Percentiles rank a stretch among this genome's conserved stretches.
phyloP scores from a whole-genome alignment of 805 yeast genomes.

The Sungouiozyma ichnusensis region DNA sequence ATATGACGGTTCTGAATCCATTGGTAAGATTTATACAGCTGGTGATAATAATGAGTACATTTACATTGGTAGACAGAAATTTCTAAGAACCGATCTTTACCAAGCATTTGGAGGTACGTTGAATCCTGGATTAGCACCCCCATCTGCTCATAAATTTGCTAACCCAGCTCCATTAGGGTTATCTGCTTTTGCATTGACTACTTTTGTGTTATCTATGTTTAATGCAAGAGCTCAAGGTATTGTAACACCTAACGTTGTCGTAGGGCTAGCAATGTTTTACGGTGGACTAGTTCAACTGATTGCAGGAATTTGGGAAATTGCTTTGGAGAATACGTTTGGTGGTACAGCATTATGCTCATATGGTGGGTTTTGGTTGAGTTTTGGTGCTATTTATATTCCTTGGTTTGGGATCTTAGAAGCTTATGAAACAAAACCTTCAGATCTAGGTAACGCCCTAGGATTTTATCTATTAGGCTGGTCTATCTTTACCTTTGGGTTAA shows the following conservation, averaged over 20 bases:
- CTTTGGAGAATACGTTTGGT: slow-evolving; percentile 55
- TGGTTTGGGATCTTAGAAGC: slow-evolving; percentile 52
- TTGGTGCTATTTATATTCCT: slow-evolving; percentile 45
- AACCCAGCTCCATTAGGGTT: slow-evolving; percentile 61
- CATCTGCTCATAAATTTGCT: slow-evolving; percentile 47
- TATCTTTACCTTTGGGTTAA: slow-evolving; percentile 45
- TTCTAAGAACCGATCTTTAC: slow-evolving; percentile 47
- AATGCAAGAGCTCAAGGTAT: slow-evolving; percentile 47
- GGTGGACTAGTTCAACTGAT: slow-evolving; percentile 51
- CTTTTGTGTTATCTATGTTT: slow-evolving; percentile 46
- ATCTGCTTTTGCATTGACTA: slow-evolving; percentile 50
- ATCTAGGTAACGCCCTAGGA: slow-evolving; percentile 43
- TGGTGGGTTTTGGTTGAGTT: slow-evolving; percentile 65
- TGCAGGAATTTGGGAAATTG: slow-evolving; percentile 60
- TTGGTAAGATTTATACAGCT: slow-evolving; percentile 24
- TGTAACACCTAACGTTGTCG: slow-evolving; percentile 40
- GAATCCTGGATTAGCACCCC: slow-evolving; percentile 53
- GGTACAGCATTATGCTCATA: slow-evolving; percentile 51
- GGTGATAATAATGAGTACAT: slow-evolving; percentile 53
- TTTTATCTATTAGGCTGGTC: slow-evolving; percentile 54
- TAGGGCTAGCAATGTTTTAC: slow-evolving; percentile 49
- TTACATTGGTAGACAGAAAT: slow-evolving; percentile 62
- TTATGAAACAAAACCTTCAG: slow-evolving; percentile 31
- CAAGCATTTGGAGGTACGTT: slow-evolving; percentile 76
- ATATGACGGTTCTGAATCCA: slow-evolving; percentile 4